phyloP scores from a whole-genome alignment of 805 yeast species.

The Kodamaea kaohsiungensis region DNA sequence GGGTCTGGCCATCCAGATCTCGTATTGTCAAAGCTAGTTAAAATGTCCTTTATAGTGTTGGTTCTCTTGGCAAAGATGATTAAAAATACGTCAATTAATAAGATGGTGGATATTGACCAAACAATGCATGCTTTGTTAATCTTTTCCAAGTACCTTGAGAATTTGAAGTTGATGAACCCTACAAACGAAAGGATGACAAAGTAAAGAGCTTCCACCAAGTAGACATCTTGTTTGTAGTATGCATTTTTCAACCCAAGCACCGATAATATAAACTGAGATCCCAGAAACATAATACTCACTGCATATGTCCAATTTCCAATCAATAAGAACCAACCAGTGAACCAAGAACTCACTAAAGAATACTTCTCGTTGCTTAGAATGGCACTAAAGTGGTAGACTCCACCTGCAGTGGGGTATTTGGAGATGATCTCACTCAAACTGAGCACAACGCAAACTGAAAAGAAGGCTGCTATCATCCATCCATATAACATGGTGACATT shows the following conservation, averaged over 20 bases:
- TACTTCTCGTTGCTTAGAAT: slow-evolving; percentile 60
- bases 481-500: slow-evolving; percentile 77
- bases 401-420: slow-evolving; percentile 75
- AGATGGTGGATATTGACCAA: slow-evolving; percentile 73
- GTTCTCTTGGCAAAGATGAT: slow-evolving; percentile 58
- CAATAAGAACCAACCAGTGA: slow-evolving; percentile 73
- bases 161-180: slow-evolving; percentile 62
- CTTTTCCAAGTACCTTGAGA: slow-evolving; percentile 58
- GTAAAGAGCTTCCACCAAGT: slow-evolving; percentile 58
- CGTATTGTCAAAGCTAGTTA: slow-evolving; percentile 68
- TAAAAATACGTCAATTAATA: slow-evolving; percentile 64
- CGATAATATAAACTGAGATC: slow-evolving; percentile 70
- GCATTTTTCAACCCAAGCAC: slow-evolving; percentile 62
- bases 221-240: slow-evolving; percentile 56
- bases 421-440: slow-evolving; percentile 78
- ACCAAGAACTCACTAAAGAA: slow-evolving; percentile 67
- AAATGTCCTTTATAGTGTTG: slow-evolving; percentile 57
- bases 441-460: slow-evolving; percentile 63
- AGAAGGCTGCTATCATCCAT: slow-evolving; percentile 64
- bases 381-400: slow-evolving; percentile 76
- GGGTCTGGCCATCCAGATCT: slow-evolving; percentile 76
- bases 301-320: slow-evolving; percentile 81
- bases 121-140: slow-evolving; percentile 69
- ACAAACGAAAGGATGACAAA: slow-evolving; percentile 57
- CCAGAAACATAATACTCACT: slow-evolving; percentile 71